Evolutionary conservation across 768 basidiomycete species (phyloP).

Genomic region (Agaricus blazei): DNA sequence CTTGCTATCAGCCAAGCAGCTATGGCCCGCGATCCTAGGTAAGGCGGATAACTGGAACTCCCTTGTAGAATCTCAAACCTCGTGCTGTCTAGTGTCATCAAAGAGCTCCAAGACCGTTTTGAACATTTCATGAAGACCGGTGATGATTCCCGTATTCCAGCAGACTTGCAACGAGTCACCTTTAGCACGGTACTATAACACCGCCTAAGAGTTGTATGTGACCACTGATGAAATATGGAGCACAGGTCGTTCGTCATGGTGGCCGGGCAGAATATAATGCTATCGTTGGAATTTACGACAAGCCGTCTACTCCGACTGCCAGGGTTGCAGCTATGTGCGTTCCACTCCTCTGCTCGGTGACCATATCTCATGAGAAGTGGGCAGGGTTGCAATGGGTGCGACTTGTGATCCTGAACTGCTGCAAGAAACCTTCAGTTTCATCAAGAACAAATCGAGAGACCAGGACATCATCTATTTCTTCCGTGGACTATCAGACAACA

Average conservation of each 20-base stretch:
- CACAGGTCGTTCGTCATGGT: conserved; percentile 68
- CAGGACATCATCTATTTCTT: conserved; percentile 67
- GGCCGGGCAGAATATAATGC: conserved; percentile 73
- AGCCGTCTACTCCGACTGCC: conserved; percentile 69
- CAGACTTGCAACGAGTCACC: conserved; percentile 64
- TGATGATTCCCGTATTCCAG: conserved; percentile 74
- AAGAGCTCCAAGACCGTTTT: conserved; percentile 71
- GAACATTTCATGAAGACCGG: conserved; percentile 60
- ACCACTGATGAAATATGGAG: conserved; percentile 3
- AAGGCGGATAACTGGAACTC: neutral
- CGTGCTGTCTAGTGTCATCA: conserved; percentile 53
- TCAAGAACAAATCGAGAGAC: conserved; percentile 46
- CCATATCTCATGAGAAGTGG: conserved; percentile 11
- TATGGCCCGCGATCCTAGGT: conserved; percentile 23
- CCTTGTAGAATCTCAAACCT: neutral
- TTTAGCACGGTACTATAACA: conserved; percentile 42
- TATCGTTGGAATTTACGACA: conserved; percentile 60
- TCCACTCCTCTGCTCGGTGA: neutral
- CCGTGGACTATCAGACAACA: conserved; percentile 51
- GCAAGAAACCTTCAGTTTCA: conserved; percentile 57
- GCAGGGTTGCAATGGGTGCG: conserved; percentile 60
- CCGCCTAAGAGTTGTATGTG: neutral
- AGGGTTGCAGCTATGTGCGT: conserved; percentile 67
- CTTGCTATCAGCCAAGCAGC: conserved; percentile 56
- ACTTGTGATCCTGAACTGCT: conserved; percentile 53